These are phyloP conservation scores for Crataegus laevigata DNA, from an alignment of 306 rosid genomes.

Conservation along the genomic window DNA sequence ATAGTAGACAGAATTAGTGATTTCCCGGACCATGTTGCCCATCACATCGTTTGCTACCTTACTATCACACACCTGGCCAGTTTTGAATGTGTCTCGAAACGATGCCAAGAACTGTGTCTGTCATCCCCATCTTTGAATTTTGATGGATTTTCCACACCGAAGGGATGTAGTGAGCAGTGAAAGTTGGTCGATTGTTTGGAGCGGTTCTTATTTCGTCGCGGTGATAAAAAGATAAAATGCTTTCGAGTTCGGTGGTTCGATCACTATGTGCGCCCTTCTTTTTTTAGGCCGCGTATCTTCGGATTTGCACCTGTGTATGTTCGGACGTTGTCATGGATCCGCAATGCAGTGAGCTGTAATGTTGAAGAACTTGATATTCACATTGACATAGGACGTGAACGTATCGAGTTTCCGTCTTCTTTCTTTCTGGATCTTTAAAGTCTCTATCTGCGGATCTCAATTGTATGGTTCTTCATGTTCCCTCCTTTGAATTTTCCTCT, in stretches of 20 bases:
- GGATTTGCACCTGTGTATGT: not conserved
- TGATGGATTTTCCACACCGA: not conserved
- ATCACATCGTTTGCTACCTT: not conserved
- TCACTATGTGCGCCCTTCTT: not conserved
- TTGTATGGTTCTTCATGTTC: not conserved
- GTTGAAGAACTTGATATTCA: not conserved
- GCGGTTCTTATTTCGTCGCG: not conserved
- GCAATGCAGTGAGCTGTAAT: not conserved
- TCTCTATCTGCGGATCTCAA: not conserved
- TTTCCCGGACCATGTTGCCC: not conserved
- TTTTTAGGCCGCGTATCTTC: not conserved
- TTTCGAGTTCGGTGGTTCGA: not conserved
- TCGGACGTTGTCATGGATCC: not conserved
- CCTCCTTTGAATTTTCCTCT: not conserved
- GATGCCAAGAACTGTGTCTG: not conserved
- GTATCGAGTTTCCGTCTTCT: not conserved
- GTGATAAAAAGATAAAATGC: not conserved
- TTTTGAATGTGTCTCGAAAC: not conserved
- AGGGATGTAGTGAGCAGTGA: not conserved
- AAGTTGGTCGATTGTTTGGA: not conserved
- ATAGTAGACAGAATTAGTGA: not conserved
- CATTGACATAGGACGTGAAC: not conserved
- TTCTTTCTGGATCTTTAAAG: not conserved
- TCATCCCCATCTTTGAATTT: not conserved
- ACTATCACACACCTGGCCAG: not conserved